These are phyloP conservation scores for Iberis amara DNA, from an alignment of 441 rosid species.

Conservation along the genomic window DNA sequence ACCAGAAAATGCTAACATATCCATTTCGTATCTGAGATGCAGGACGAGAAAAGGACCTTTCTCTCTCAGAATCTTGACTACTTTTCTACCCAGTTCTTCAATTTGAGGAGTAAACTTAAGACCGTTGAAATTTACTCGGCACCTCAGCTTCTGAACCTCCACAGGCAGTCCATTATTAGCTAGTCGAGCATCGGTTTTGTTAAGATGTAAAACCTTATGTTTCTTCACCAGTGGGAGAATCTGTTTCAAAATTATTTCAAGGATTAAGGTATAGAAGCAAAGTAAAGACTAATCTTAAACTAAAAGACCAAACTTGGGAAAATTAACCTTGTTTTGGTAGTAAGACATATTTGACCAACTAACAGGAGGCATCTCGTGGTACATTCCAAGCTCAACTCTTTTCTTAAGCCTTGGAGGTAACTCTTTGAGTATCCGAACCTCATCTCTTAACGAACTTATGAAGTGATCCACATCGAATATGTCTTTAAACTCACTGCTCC, in stretches of 20 bases:
- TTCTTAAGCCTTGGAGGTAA: conserved; percentile 60
- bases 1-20: conserved; percentile 69
- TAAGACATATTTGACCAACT: conserved; percentile 75
- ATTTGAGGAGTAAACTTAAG: conserved; percentile 54
- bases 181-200: conserved; percentile 59
- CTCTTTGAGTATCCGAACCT: conserved; percentile 62
- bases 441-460: conserved; percentile 62
- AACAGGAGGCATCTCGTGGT: conserved; percentile 53
- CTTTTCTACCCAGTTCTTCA: conserved; percentile 61
- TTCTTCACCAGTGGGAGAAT: conserved; percentile 60
- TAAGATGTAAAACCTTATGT: conserved; percentile 57
- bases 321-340: conserved; percentile 52
- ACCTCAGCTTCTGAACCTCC: conserved; percentile 65
- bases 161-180: conserved; percentile 59
- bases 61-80: conserved; percentile 51
- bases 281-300: background rate
- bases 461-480: conserved; percentile 69
- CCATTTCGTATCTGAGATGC: conserved; percentile 75
- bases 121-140: conserved; percentile 59
- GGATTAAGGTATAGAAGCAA: background rate
- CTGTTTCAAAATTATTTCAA: conserved; percentile 30
- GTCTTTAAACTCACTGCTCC: conserved; percentile 59
- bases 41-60: conserved; percentile 66
- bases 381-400: conserved; percentile 47
- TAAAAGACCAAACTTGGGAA: background rate